Evolutionary conservation across 768 basidiomycete species (phyloP), one percentile per base, ranked within the genome.

Genomic region (Leccinum variicolor): DNA sequence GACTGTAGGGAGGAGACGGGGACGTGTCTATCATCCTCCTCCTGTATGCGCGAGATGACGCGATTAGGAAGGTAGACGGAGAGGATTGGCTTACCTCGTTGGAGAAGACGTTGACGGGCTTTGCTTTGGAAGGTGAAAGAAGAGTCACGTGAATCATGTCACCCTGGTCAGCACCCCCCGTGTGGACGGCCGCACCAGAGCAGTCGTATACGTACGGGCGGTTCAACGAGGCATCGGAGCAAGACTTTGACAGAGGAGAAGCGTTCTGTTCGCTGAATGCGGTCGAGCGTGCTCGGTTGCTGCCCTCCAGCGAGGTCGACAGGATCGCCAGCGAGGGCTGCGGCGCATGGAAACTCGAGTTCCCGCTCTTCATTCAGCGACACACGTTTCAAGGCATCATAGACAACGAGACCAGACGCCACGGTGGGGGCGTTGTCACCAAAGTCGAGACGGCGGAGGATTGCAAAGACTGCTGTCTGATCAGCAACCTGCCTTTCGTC

Each of bases 161-260:
- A 49, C 19, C 52, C 6, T n/a, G 31, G 47, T 23, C 28, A 14
- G 25, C 19, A 13, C 31, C 82, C 6, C 85, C 86, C 5, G 71
- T 69, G 36, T 87, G 86, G 86, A 74, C 80, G 1, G 77, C 86
- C 15, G 85, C 86, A 0, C 79, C 81, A 2, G 86, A 87, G 63
- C 58, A 54, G 17, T 76, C 79, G 1, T 75, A 83, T 62, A 55
- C 53, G 9, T 70, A 67, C n/a, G 86, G 86, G 3, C 77, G 80
- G 54, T 77, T 68, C 60, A 75, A 77, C 49, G 87, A 88, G 59
- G 87, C 86, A 2, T 68, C 82, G 0, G 77, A 79, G n/a, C 73
- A 80, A 2, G 84, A 85, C 60, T 87, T 73, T 61, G 68, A 77
- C 55, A 72, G 73, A 13, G 86, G 81, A 2, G 75, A 83, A 60